Evolutionary conservation across 2,329 filamentous ascomycete species (phyloP).

Genomic region (Aurifilum marmelostoma): DNA sequence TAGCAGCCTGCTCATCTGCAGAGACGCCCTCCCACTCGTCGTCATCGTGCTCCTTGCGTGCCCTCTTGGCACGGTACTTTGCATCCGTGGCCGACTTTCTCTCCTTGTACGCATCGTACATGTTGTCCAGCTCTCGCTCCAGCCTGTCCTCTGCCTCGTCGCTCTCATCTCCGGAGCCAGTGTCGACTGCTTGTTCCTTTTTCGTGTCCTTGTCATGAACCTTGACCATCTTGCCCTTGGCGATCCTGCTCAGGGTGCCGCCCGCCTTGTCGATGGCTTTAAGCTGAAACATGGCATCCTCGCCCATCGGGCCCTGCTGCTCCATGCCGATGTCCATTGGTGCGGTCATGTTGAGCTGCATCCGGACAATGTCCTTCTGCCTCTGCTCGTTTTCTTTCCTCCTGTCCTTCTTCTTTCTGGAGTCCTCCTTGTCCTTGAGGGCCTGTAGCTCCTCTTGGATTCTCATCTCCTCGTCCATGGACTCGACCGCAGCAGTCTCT

Average conservation of each 20-base stretch:
- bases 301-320: conserved; percentile 75
- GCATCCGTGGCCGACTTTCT: conserved; percentile 78
- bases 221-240: conserved; percentile 77
- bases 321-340: conserved; percentile 96
- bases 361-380: conserved; percentile 89
- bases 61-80: conserved; percentile 89
- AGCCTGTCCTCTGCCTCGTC: conserved; percentile 83
- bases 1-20: conserved; percentile 60
- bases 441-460: conserved; percentile 86
- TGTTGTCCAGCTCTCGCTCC: conserved; percentile 80
- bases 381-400: conserved; percentile 91
- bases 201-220: conserved; percentile 59
- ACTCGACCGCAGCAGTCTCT: conserved; percentile 80
- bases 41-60: conserved; percentile 77
- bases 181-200: conserved; percentile 63
- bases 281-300: conserved; percentile 84
- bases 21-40: conserved; percentile 94
- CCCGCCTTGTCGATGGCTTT: conserved; percentile 76
- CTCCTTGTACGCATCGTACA: conserved; percentile 87
- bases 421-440: conserved; percentile 76
- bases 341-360: conserved; percentile 96
- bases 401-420: conserved; percentile 80
- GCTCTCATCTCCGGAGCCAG: conserved; percentile 62
- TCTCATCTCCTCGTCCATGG: conserved; percentile 92
- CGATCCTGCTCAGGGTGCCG: conserved; percentile 68